Base-by-base conservation (phyloP, 768 basidiomycete genomes). In the Dentipellis fragilis region DNA sequence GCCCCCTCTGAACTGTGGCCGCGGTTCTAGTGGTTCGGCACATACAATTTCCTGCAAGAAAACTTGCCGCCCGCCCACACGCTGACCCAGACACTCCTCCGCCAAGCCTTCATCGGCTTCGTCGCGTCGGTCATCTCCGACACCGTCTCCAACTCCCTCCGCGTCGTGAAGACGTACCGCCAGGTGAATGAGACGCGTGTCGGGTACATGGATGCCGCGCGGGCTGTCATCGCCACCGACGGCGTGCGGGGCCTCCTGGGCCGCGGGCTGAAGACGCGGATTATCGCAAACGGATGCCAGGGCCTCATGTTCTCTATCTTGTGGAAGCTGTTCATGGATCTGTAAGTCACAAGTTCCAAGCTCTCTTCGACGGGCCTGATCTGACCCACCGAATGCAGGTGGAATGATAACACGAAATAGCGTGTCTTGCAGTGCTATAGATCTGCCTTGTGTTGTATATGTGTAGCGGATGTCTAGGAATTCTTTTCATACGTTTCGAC, bases 131-230 rank as follows among this genome's bases (percentile, higher is more conserved):
- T 96, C 52, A 75, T 84, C 2, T 93, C 90, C 10, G 95, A 97
- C 66, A 87, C 84, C 1, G 66, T 87, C 42, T 90, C 87, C 46
- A 97, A 97, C 72, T 91, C 87, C 5, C 73, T 98, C 1, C 81
- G 92, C 17, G 94, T 98, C 2, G 71, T 98, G 65, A 98, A 97
- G 78, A 97, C 95, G 0, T 97, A 96, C 70, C 75, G 94, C 14
- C 95, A 98, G 67, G 92, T 94, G 35, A 82, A 93, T 65, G 84
- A 87, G 58, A 81, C 80, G 4, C 79, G 81, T 34, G 85, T 98
- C 14, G 80, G 85, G 1, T 98, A 97, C 66, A 55, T 75, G 4
- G 80, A 84, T 52, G 89, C 92, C 0, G 93, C 90, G 0, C 77
- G 77, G 49, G 82, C 80, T 5, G 87, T 98, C 49, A 73, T 96